Conservation (phyloP, 2,329 filamentous ascomycete species). For the Fusarium proliferatum region DNA sequence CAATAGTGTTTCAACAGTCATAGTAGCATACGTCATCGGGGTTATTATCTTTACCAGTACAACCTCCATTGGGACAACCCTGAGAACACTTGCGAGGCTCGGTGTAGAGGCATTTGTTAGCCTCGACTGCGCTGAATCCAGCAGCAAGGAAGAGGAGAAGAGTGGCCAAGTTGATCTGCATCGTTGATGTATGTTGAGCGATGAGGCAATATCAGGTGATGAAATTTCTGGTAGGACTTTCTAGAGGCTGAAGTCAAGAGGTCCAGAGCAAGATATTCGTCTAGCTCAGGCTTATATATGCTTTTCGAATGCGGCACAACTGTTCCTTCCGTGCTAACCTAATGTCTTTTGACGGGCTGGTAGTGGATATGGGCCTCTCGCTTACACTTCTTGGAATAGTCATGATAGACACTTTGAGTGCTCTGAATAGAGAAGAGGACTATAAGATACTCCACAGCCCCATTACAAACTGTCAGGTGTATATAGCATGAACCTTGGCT, state of each 20-base stretch:
- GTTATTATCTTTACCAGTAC: too few species aligned
- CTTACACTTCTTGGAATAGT: neutral
- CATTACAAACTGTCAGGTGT: fast-evolving
- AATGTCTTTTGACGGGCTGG: fast-evolving
- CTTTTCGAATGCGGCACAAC: fast-evolving
- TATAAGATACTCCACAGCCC: neutral
- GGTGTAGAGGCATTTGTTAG: neutral
- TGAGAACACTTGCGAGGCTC: neutral
- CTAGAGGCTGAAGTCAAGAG: fast-evolving
- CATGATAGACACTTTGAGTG: fast-evolving
- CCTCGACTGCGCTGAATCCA: fast-evolving
- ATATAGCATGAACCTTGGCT: neutral
- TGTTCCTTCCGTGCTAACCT: fast-evolving
- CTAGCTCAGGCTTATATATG: fast-evolving
- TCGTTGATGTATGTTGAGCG: neutral
- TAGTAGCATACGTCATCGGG: neutral
- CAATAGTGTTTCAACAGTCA: neutral
- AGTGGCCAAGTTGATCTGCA: neutral
- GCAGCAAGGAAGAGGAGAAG: neutral
- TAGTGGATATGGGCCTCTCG: neutral
- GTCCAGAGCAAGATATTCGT: fast-evolving
- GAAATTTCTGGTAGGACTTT: fast-evolving
- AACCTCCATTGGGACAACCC: neutral
- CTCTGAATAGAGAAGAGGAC: neutral
- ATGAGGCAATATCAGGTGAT: fast-evolving